Conservation (phyloP, 2,329 filamentous ascomycete species). For the Fusarium chuoi region DNA sequence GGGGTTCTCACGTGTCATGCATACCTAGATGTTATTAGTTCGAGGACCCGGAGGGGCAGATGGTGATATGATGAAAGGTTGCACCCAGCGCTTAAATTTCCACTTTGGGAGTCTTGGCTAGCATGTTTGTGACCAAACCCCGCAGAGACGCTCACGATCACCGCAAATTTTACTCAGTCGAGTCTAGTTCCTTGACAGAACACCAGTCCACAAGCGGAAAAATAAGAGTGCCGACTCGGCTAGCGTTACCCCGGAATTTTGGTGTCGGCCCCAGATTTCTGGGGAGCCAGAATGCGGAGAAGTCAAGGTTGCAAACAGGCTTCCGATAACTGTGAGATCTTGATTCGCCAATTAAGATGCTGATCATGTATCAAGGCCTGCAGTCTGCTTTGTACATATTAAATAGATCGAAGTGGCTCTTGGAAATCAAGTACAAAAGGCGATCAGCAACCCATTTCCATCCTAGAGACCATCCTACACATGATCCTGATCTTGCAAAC, state of each 20-base stretch:
- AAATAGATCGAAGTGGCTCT: background rate
- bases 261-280: background rate
- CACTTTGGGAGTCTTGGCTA: background rate
- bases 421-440: background rate
- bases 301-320: background rate
- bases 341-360: background rate
- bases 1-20: background rate
- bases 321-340: background rate
- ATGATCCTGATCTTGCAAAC: background rate
- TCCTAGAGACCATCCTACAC: background rate
- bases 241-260: background rate
- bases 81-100: background rate
- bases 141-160: background rate
- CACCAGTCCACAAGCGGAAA: background rate
- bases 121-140: background rate
- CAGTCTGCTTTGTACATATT: background rate
- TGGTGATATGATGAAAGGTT: background rate
- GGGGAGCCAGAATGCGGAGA: background rate
- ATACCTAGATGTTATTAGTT: background rate
- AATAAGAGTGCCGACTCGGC: background rate
- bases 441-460: background rate
- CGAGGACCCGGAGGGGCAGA: background rate
- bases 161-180: background rate
- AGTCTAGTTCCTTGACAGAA: background rate
- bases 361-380: background rate